These are phyloP conservation scores for Gyrodon lividus DNA, from an alignment of 768 basidiomycete genomes.

Conservation along the genomic window DNA sequence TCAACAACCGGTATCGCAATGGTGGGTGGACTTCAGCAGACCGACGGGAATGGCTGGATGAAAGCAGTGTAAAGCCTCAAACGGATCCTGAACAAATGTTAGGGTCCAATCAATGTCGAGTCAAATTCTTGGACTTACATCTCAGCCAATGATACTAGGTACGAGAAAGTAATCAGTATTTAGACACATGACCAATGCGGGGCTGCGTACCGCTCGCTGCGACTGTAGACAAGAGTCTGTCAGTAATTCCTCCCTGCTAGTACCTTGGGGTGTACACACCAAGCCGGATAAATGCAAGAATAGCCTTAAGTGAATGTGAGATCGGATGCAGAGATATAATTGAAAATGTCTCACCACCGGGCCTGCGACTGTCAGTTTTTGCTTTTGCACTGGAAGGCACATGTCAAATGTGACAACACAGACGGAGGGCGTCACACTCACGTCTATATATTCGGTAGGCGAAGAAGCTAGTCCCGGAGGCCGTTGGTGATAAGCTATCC, in stretches of 20 bases:
- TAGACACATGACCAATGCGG: background rate
- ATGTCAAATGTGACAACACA: background rate
- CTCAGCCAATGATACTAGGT: conserved; percentile 19
- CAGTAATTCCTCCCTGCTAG: background rate
- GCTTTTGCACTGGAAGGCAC: conserved; percentile 12
- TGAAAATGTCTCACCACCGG: conserved; percentile 12
- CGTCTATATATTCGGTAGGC: conserved; percentile 25
- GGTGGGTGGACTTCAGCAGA: background rate
- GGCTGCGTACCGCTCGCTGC: conserved; percentile 18
- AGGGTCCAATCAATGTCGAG: background rate
- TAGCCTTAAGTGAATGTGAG: conserved; percentile 11
- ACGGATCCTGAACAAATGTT: conserved; percentile 10
- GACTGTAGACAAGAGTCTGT: conserved; percentile 3
- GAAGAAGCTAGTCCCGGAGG: conserved; percentile 19
- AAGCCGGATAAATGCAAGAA: conserved; percentile 17
- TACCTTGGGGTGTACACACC: conserved; percentile 5
- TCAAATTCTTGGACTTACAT: conserved; percentile 14
- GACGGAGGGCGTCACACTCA: conserved; percentile 3
- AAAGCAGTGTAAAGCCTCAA: conserved; percentile 11
- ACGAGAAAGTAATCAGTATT: background rate
- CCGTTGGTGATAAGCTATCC: background rate
- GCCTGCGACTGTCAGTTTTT: conserved; percentile 12
- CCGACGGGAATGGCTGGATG: conserved; percentile 8
- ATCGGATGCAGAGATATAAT: background rate
- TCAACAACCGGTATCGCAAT: background rate